Evolutionary conservation across 345 rosid species (phyloP).

Genomic region (Sisymbrium altissimum): DNA sequence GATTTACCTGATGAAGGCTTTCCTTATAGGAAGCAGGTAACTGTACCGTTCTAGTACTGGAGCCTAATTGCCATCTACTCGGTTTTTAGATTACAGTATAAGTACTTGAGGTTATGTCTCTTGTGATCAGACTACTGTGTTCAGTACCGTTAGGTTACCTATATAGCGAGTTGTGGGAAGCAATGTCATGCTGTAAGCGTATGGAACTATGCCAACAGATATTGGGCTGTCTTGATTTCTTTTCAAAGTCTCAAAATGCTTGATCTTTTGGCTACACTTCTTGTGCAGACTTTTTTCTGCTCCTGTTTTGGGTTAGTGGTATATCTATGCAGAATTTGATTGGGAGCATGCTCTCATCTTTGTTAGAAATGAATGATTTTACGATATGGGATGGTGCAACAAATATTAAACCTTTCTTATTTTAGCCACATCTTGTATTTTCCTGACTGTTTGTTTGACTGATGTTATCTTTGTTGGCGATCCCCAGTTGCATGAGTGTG

Average conservation of each 20-base stretch:
- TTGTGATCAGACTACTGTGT: conserved; percentile 4
- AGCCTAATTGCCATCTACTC: neutral
- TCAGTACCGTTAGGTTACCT: neutral
- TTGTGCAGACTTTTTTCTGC: neutral
- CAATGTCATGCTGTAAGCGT: conserved; percentile 1
- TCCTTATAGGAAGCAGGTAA: conserved; percentile 83
- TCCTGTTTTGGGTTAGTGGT: conserved; percentile 1
- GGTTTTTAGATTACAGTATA: conserved; percentile 3
- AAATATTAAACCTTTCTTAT: neutral
- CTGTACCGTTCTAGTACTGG: neutral
- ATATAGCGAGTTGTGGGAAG: neutral
- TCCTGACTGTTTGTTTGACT: conserved; percentile 16
- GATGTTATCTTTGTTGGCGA: conserved; percentile 22
- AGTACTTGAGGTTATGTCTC: conserved; percentile 1
- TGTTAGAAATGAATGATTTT: conserved; percentile 2
- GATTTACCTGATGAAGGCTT: conserved; percentile 80
- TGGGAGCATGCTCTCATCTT: neutral
- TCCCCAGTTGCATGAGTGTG: conserved; percentile 80
- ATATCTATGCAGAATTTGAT: neutral
- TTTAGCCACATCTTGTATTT: neutral
- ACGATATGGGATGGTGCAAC: neutral
- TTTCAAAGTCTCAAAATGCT: neutral
- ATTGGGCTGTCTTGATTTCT: neutral
- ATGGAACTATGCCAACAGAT: neutral
- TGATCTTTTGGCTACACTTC: conserved; percentile 1